phyloP scores from a whole-genome alignment of 441 rosid species.

The Gossypium trilobum region DNA sequence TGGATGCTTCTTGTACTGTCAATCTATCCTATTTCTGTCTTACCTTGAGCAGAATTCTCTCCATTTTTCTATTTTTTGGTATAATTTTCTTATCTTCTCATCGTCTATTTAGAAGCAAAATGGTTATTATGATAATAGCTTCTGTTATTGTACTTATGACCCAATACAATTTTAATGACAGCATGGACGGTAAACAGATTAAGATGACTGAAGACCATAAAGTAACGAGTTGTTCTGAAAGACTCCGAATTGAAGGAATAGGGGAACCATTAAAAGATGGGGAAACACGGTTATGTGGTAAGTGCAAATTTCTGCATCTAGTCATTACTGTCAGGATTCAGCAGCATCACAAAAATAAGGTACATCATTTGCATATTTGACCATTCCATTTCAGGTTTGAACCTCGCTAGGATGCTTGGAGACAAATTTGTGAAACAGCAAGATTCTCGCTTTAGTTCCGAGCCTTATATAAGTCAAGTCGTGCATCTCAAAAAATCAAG shows the following conservation, averaged over 20 bases:
- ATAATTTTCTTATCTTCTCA: background rate
- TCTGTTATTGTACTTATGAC: slow-evolving; percentile 17
- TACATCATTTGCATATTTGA: background rate
- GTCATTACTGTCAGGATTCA: background rate
- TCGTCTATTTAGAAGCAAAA: background rate
- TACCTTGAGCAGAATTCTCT: background rate
- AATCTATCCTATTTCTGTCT: background rate
- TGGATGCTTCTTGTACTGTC: background rate
- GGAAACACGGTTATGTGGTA: slow-evolving; percentile 77
- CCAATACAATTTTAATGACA: slow-evolving; percentile 27
- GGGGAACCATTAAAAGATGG: slow-evolving; percentile 80
- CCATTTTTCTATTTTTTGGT: background rate
- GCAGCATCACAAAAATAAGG: slow-evolving; percentile 1
- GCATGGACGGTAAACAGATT: slow-evolving; percentile 61
- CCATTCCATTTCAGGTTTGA: slow-evolving; percentile 50
- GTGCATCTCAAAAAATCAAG: slow-evolving; percentile 50
- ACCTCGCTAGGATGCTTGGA: slow-evolving; percentile 93
- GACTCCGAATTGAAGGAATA: slow-evolving; percentile 48
- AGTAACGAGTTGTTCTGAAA: slow-evolving; percentile 59
- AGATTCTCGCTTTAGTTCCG: slow-evolving; percentile 74
- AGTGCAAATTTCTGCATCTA: slow-evolving; percentile 11
- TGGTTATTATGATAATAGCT: background rate
- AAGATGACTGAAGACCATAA: slow-evolving; percentile 93
- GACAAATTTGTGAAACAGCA: slow-evolving; percentile 90
- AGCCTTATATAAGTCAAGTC: slow-evolving; percentile 71